These are phyloP conservation scores for Pelargonium citronellum DNA, from an alignment of 441 rosid genomes.

Conservation along the genomic window DNA sequence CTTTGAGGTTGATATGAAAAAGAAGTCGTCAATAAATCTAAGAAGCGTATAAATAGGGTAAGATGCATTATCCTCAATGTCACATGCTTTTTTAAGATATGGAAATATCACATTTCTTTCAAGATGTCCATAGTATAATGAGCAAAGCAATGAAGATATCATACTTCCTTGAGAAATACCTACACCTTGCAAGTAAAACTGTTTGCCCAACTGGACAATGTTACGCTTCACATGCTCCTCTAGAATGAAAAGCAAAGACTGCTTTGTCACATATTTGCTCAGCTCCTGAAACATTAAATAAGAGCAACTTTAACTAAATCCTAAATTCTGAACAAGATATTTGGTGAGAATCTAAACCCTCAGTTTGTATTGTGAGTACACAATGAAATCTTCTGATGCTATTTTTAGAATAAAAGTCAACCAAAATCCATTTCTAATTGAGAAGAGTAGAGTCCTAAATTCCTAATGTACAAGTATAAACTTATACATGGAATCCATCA, in stretches of 20 bases:
- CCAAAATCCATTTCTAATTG: not conserved
- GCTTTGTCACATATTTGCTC: conserved; percentile 28
- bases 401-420: not conserved
- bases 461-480: not conserved
- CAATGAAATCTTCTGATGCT: not conserved
- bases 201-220: conserved; percentile 45
- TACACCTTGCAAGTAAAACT: conserved; percentile 48
- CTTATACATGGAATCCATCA: not conserved
- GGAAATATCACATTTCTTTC: conserved; percentile 70
- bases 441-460: not conserved
- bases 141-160: conserved; percentile 69
- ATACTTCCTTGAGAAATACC: conserved; percentile 93
- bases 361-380: not conserved
- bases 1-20: conserved; percentile 77
- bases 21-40: conserved; percentile 75
- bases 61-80: conserved; percentile 23
- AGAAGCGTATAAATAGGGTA: conserved; percentile 42
- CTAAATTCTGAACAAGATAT: not conserved
- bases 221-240: conserved; percentile 59
- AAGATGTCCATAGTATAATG: conserved; percentile 75
- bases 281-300: conserved; percentile 40
- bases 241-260: conserved; percentile 37
- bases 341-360: not conserved
- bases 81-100: conserved; percentile 40
- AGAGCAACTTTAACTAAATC: not conserved